phyloP scores from a whole-genome alignment of 345 rosid genomes.

The Brassica juncea region DNA sequence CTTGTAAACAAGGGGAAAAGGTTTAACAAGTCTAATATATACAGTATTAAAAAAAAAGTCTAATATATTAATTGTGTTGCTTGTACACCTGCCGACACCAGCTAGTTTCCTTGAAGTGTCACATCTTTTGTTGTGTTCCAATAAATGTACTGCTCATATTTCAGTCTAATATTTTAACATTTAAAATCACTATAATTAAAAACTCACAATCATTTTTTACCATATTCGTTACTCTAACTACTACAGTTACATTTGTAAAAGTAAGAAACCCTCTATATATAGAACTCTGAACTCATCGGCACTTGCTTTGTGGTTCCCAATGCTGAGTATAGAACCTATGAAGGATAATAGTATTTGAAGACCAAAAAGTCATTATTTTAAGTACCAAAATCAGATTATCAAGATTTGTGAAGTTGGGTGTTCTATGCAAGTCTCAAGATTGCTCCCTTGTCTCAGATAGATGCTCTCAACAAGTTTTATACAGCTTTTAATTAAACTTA shows the following conservation, averaged over 20 bases:
- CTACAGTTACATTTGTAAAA: conserved; percentile 22
- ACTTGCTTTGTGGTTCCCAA: conserved; percentile 24
- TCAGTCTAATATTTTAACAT: conserved; percentile 20
- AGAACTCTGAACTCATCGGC: conserved; percentile 28
- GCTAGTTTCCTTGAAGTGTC: conserved; percentile 41
- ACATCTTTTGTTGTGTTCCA: conserved; percentile 37
- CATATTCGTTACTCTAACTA: conserved; percentile 23
- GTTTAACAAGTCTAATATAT: not conserved
- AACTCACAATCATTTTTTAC: conserved; percentile 1
- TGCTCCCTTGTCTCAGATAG: conserved; percentile 25
- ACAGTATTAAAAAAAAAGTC: not conserved
- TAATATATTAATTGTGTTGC: conserved; percentile 12
- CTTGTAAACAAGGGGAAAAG: not conserved
- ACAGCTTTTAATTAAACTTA: not conserved
- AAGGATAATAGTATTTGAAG: not conserved
- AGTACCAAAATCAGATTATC: not conserved
- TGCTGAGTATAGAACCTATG: conserved; percentile 8
- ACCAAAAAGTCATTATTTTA: not conserved
- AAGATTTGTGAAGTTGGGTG: conserved; percentile 20
- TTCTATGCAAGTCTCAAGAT: conserved; percentile 18
- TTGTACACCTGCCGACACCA: conserved; percentile 40
- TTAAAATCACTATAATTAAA: not conserved
- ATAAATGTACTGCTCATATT: conserved; percentile 28
- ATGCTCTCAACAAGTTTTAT: conserved; percentile 9
- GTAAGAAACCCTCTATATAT: conserved; percentile 14